Conservation (phyloP, 1,284 basidiomycete genomes). For the Wolfiporia cocos region DNA sequence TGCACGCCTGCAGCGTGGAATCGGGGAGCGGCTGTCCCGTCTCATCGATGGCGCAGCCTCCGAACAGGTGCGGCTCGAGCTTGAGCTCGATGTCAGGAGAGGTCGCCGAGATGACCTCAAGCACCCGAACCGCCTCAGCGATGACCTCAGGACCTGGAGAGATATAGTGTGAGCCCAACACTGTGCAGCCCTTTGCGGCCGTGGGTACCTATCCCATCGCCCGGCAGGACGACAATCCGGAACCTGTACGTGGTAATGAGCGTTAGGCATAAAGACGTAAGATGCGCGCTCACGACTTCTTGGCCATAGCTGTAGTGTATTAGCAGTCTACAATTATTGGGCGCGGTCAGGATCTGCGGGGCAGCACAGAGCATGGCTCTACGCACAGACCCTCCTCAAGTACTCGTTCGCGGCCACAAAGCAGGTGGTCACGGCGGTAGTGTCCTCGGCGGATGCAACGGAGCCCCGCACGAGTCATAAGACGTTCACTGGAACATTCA, state of each 20-base stretch:
- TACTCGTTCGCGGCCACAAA: too few species aligned
- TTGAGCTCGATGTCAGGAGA: conserved; percentile 65
- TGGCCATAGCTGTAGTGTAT: conserved; percentile 28
- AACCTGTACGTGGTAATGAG: conserved; percentile 53
- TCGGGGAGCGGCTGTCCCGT: conserved; percentile 81
- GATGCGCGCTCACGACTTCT: conserved; percentile 31
- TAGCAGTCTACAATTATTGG: conserved; percentile 3
- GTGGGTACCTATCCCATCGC: conserved; percentile 89
- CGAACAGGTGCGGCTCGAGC: conserved; percentile 80
- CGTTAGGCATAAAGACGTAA: too few species aligned
- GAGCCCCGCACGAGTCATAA: not conserved
- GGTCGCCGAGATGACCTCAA: conserved; percentile 67
- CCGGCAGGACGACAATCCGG: conserved; percentile 85
- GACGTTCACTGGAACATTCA: not conserved
- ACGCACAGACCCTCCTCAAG: too few species aligned
- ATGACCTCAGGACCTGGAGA: conserved; percentile 87
- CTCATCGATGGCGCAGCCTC: conserved; percentile 91
- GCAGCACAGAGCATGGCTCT: too few species aligned
- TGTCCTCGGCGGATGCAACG: too few species aligned
- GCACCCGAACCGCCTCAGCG: conserved; percentile 82
- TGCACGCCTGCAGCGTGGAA: conserved; percentile 82
- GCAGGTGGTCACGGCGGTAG: too few species aligned
- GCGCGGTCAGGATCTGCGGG: too few species aligned
- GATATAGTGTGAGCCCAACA: not conserved
- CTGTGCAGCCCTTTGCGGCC: not conserved